A percentile compares a stretch with the other conserved stretches of the same genome.
Evolutionary conservation across 345 rosid species (phyloP).

Genomic region (Populus euphratica): DNA sequence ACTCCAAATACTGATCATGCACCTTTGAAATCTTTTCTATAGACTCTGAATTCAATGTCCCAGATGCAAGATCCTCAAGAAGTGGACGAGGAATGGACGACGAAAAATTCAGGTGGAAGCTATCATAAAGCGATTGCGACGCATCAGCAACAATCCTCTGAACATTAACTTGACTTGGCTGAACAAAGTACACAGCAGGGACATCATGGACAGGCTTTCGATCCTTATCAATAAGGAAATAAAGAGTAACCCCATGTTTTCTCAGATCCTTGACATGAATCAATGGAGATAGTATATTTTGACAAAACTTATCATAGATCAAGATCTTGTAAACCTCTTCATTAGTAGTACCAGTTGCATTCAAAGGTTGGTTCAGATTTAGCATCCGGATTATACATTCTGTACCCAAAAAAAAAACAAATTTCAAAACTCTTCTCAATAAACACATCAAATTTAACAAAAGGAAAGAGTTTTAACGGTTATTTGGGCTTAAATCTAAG

Average conservation of each 20-base stretch:
- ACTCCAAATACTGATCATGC: conserved; percentile 92
- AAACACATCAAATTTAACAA: neutral
- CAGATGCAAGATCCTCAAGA: conserved; percentile 86
- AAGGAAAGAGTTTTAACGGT: neutral
- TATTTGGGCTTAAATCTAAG: neutral
- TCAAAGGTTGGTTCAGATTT: conserved; percentile 90
- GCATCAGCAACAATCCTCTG: conserved; percentile 72
- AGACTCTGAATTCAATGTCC: conserved; percentile 61
- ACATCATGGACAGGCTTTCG: conserved; percentile 79
- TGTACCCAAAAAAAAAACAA: conserved; percentile 35
- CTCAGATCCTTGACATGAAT: conserved; percentile 97
- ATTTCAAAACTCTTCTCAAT: conserved; percentile 13
- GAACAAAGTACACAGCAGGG: conserved; percentile 88
- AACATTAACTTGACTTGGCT: conserved; percentile 57
- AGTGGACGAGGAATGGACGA: conserved; percentile 70
- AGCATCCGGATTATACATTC: conserved; percentile 87
- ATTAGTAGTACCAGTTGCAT: conserved; percentile 64
- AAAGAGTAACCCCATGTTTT: conserved; percentile 90
- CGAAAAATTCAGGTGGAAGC: conserved; percentile 77
- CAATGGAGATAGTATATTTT: conserved; percentile 82
- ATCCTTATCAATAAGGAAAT: conserved; percentile 82
- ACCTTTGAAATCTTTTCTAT: conserved; percentile 71
- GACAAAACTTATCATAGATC: conserved; percentile 85
- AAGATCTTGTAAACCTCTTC: conserved; percentile 95
- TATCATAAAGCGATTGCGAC: conserved; percentile 63